Base-by-base conservation (phyloP, 768 basidiomycete species). In the Amanita rubescens region DNA sequence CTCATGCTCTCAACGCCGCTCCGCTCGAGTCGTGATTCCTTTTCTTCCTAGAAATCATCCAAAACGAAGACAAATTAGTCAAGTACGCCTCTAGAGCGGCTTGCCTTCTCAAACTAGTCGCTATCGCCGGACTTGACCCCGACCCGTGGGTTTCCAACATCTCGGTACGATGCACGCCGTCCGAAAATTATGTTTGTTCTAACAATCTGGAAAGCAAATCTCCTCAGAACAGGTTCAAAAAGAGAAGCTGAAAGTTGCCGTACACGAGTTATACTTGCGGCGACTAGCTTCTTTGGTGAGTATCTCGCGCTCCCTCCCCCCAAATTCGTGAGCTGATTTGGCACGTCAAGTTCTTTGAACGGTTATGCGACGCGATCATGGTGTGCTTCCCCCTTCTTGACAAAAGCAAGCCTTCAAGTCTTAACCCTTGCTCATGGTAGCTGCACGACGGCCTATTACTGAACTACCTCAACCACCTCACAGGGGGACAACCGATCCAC, bases 321-420 rank as follows among this genome's bases (percentile, higher is more conserved):
- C 19, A 11, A 17, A 19, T 5, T 0, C 5, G 27, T 27, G 20
- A 6, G 6, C 25, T 44, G 30, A 42, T 42, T 35, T 17, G 14
- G 34, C 35, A 3, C 5, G 27, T 43, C n/a, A n/a, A 53, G 52
- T 53, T 38, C 44, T 53, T 45, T 6, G 52, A 53, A 37, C 42
- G 52, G 15, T 22, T 53, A 9, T 53, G 52, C 20, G 52, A 53
- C 24, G 44, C 35, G 2, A 53, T 53, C 5, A 53, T 53, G 52
- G 52, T 53, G 25, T 9, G n/a, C 17, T 34, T 14, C 51, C 6
- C 17, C 39, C 11, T 37, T 32, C n/a, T 38, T 3, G 22, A 10
- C 3, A 11, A n/a, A 22, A 8, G n/a, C 20, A 17, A 27, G 34
- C 9, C 10, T 41, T 38, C 15, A n/a, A 10, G 15, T 8, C n/a